These are phyloP conservation scores for Cinnamomum chago DNA, from an alignment of 164 flowering plant genomes.

Conservation along the genomic window DNA sequence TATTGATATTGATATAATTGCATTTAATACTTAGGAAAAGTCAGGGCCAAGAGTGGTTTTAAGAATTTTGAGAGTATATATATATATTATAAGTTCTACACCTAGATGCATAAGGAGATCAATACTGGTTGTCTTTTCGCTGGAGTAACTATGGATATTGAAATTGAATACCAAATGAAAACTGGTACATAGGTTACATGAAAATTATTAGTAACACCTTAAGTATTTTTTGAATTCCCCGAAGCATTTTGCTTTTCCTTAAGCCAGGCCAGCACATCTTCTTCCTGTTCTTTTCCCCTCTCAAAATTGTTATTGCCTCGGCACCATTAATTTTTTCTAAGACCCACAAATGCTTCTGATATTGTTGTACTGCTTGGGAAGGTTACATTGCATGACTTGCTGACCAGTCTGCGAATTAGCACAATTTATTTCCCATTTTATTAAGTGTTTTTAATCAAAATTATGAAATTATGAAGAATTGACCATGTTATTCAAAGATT, in stretches of 20 bases:
- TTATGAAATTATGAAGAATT: neutral
- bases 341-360: neutral
- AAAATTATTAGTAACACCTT: neutral
- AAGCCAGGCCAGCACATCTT: neutral
- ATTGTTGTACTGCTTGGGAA: neutral
- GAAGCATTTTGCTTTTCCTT: neutral
- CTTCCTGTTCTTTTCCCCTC: neutral
- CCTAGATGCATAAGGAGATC: neutral
- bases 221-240: neutral
- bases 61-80: neutral
- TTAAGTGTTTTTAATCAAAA: neutral
- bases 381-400: neutral
- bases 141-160: neutral
- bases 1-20: constrained; percentile 1
- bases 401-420: neutral
- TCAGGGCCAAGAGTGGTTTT: neutral
- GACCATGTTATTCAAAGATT: neutral
- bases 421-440: neutral
- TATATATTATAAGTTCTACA: neutral
- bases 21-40: neutral
- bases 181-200: neutral
- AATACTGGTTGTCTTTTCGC: neutral
- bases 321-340: neutral
- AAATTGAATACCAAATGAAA: neutral
- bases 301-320: neutral